These are phyloP conservation scores for Neophaeococcomyces aloes DNA, from an alignment of 2,329 filamentous ascomycete species.

Conservation along the genomic window DNA sequence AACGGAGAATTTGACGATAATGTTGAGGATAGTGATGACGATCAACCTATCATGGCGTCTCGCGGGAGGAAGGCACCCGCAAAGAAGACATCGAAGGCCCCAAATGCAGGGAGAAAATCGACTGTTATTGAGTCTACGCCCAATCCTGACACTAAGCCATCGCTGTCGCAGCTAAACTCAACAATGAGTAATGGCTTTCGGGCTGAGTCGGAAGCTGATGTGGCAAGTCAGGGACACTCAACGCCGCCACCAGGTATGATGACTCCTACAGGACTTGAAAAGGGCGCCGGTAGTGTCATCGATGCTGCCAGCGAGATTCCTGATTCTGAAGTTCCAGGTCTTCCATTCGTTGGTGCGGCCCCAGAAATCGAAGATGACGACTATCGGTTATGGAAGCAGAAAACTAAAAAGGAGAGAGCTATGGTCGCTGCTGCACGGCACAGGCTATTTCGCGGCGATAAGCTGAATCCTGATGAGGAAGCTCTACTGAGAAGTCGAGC, in stretches of 20 bases:
- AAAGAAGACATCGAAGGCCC: constrained; percentile 67
- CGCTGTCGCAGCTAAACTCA: constrained; percentile 43
- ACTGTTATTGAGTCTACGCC: constrained; percentile 64
- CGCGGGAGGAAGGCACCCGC: constrained; percentile 77
- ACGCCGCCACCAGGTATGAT: constrained; percentile 70
- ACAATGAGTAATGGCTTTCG: constrained; percentile 39
- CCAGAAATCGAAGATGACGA: constrained; percentile 77
- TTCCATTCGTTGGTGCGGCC: constrained; percentile 47
- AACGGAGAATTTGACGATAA: constrained; percentile 66
- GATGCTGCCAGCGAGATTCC: constrained; percentile 61
- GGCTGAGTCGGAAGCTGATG: constrained; percentile 60
- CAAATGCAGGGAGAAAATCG: constrained; percentile 43
- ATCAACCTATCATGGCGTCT: constrained; percentile 97
- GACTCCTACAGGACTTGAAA: constrained; percentile 58
- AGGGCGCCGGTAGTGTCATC: constrained; percentile 50
- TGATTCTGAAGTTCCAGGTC: constrained; percentile 73
- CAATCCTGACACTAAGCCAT: constrained; percentile 61
- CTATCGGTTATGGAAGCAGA: constrained; percentile 97
- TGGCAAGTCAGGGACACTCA: constrained; percentile 66
- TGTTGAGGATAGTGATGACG: constrained; percentile 78
- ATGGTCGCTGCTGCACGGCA: constrained; percentile 75
- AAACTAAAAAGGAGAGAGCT: constrained; percentile 92
- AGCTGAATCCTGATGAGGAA: constrained; percentile 75
- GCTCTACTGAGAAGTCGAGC: constrained; percentile 75
- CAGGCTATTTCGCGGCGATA: constrained; percentile 73